Conservation (phyloP, 768 basidiomycete species). For the Boletus subcaerulescens region DNA sequence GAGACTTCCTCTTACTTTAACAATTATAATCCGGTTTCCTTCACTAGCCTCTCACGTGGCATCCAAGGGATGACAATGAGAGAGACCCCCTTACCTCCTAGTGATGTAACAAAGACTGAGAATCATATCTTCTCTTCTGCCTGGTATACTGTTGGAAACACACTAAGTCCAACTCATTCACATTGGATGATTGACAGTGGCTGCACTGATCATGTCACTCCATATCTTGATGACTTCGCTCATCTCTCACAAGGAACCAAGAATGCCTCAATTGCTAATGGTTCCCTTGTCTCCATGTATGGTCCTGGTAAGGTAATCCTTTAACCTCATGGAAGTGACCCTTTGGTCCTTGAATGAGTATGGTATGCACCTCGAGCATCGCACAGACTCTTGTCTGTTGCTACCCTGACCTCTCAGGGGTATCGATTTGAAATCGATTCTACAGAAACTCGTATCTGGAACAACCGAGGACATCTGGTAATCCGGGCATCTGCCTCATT, state of each 20-base stretch:
- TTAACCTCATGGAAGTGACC: not conserved
- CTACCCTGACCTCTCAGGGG: not conserved
- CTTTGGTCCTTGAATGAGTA: not conserved
- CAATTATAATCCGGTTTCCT: too few species aligned
- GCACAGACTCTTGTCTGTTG: not conserved
- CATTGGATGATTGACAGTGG: not conserved
- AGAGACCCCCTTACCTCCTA: too few species aligned
- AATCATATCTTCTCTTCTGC: too few species aligned
- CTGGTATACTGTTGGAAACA: too few species aligned
- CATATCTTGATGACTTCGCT: not conserved
- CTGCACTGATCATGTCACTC: not conserved
- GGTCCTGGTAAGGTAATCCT: not conserved
- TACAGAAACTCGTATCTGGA: not conserved
- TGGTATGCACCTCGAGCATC: not conserved
- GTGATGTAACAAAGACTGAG: too few species aligned
- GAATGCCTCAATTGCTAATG: rapidly evolving
- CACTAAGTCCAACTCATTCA: too few species aligned
- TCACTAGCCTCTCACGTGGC: too few species aligned
- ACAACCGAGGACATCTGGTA: not conserved
- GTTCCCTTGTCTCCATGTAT: not conserved
- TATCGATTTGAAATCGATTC: not conserved
- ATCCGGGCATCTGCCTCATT: not conserved
- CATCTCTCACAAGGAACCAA: not conserved
- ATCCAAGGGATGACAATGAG: too few species aligned
- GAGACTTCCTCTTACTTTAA: too few species aligned